Evolutionary conservation across 371 early-diverging fungal genomes (phyloP).

Genomic region (Gilbertella persicaria): DNA sequence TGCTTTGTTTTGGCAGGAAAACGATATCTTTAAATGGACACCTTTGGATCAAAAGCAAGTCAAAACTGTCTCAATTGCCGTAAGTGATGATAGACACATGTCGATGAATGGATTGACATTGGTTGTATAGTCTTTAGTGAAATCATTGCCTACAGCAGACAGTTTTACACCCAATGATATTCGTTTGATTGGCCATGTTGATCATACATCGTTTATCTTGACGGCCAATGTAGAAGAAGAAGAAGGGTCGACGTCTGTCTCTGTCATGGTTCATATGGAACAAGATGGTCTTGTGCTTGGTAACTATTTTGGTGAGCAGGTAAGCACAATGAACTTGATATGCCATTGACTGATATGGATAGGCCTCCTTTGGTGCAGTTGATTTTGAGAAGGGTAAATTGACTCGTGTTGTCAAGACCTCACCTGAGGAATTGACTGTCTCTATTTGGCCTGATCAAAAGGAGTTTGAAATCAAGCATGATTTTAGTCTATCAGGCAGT

Average conservation of each 20-base stretch:
- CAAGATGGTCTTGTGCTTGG: conserved; percentile 13
- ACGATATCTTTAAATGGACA: conserved; percentile 36
- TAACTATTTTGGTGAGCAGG: conserved; percentile 30
- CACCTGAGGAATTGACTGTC: conserved; percentile 9
- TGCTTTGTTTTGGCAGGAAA: conserved; percentile 41
- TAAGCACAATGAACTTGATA: too few relatives aligned
- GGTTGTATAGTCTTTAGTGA: conserved; percentile 5
- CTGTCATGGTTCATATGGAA: conserved; percentile 22
- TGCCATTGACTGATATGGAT: not conserved
- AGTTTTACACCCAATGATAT: conserved; percentile 12
- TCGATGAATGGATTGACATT: not conserved
- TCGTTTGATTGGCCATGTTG: conserved; percentile 12
- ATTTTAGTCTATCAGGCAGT: conserved; percentile 47
- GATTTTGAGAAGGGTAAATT: conserved; percentile 17
- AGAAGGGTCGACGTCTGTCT: conserved; percentile 7
- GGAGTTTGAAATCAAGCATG: conserved; percentile 26
- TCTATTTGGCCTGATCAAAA: conserved; percentile 12
- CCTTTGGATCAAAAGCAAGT: conserved; percentile 30
- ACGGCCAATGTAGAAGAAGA: conserved; percentile 12
- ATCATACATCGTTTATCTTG: conserved; percentile 12
- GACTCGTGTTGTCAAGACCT: conserved; percentile 12
- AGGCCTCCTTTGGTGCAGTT: conserved; percentile 21
- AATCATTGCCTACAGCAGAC: conserved; percentile 15
- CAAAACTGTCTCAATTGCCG: conserved; percentile 19
- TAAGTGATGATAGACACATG: conserved; percentile 6